Conservation (phyloP, 75 land plant species). For the Adiantum capillusveneris region DNA sequence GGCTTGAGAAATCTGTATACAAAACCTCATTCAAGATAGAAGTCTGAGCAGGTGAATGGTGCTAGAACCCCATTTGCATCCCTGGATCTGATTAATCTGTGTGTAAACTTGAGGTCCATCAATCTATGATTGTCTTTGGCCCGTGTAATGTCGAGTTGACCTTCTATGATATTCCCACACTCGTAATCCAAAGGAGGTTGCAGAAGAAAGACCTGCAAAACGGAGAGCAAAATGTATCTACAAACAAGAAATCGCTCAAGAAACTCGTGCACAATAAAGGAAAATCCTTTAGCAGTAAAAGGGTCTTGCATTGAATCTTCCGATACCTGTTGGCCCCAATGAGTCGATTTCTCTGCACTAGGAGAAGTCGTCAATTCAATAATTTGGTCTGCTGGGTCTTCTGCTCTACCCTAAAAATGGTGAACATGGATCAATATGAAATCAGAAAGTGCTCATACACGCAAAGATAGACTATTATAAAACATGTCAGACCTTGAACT, state of each 20-base stretch:
- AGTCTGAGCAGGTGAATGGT: not conserved
- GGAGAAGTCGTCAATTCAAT: slow-evolving; percentile 94
- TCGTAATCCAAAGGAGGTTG: slow-evolving; percentile 53
- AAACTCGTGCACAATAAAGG: not conserved
- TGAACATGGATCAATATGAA: too few relatives aligned
- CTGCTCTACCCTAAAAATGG: slow-evolving; percentile 66
- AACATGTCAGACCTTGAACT: slow-evolving; percentile 53
- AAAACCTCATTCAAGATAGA: slow-evolving; percentile 3
- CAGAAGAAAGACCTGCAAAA: slow-evolving; percentile 64
- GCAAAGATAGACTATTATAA: not conserved
- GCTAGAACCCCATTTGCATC: not conserved
- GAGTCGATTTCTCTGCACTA: slow-evolving; percentile 47
- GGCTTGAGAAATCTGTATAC: too few relatives aligned
- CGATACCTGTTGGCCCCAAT: slow-evolving; percentile 98
- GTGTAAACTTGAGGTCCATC: slow-evolving; percentile 64
- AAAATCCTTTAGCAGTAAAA: not conserved
- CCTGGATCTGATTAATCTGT: not conserved
- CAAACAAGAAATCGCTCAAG: too few relatives aligned
- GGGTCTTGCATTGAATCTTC: not conserved
- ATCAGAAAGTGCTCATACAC: too few relatives aligned
- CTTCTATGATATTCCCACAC: slow-evolving; percentile 49
- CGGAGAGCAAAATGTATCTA: too few relatives aligned
- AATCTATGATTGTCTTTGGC: slow-evolving; percentile 80
- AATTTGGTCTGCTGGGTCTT: slow-evolving; percentile 45
- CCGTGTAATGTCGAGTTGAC: slow-evolving; percentile 57